Percentiles rank a stretch among this genome's conserved stretches.
phyloP scores from a whole-genome alignment of 2,329 filamentous ascomycete genomes.

The Xylaria sp. region DNA sequence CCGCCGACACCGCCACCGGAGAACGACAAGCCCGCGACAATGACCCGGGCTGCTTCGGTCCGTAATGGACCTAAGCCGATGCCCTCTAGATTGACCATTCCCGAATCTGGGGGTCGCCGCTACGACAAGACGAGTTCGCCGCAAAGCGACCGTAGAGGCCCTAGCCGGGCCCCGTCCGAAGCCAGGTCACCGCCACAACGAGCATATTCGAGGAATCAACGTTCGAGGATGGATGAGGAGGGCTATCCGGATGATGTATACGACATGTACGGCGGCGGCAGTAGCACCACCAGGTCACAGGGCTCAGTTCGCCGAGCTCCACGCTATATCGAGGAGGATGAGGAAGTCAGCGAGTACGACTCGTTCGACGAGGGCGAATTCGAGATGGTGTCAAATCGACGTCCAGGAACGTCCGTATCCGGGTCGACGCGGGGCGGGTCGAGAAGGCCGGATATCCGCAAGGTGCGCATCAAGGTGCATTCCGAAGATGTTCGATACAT shows the following conservation, averaged over 20 bases:
- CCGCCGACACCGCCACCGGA: slow-evolving; percentile 98
- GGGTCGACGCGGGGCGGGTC: slow-evolving; percentile 57
- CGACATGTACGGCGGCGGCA: slow-evolving; percentile 56
- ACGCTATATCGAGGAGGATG: slow-evolving; percentile 79
- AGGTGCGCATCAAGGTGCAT: slow-evolving; percentile 91
- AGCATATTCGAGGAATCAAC: slow-evolving; percentile 42
- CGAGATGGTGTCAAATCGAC: slow-evolving; percentile 69
- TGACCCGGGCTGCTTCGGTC: slow-evolving; percentile 62
- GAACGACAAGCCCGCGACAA: slow-evolving; percentile 63
- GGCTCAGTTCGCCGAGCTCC: slow-evolving; percentile 49
- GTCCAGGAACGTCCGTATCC: slow-evolving; percentile 49
- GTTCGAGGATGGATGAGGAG: slow-evolving; percentile 59
- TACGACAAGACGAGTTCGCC: slow-evolving; percentile 58
- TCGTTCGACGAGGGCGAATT: slow-evolving; percentile 78
- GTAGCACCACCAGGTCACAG: slow-evolving; percentile 41
- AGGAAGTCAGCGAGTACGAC: slow-evolving; percentile 73
- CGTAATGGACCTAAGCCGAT: slow-evolving; percentile 63
- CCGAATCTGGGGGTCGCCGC: slow-evolving; percentile 55
- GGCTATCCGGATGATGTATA: slow-evolving; percentile 73
- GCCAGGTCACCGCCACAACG: slow-evolving; percentile 50
- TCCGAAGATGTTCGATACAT: slow-evolving; percentile 90
- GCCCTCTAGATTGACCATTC: slow-evolving; percentile 66
- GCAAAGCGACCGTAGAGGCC: slow-evolving; percentile 42
- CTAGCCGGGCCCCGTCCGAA: slow-evolving; percentile 45
- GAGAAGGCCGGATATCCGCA: slow-evolving; percentile 67